Evolutionary conservation across 352 stramenopile genomes (phyloP), one percentile per base, ranked within the genome.

Genomic region (Globisporangium echinulatum): DNA sequence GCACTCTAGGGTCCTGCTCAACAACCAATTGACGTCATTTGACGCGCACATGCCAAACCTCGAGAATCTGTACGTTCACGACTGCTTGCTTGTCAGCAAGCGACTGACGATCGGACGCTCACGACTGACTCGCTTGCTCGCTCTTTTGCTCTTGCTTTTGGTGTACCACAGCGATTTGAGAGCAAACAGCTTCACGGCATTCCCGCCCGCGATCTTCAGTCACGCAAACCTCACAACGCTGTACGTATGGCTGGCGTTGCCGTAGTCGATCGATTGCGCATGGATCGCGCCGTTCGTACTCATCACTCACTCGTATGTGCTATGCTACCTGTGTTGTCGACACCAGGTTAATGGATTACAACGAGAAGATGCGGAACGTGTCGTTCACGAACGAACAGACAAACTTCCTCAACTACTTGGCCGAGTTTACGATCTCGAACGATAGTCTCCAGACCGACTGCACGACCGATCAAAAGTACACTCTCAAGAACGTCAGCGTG

Each of bases 381-480:
- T 5, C 52, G 19, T 56, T 56, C 52, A 56, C 52, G 52, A 56
- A 44, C n/a, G 40, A 37, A 25, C 36, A 56, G 39, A 36, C 52
- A 3, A 56, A 56, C 40, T 56, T 56, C 19, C 6, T 56, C 48
- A 39, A 52, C 48, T 36, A 15, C 13, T 17, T 52, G 7, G 15
- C n/a, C 3, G 15, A 37, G n/a, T 52, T 52, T 17, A 14, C 19
- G 5, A 52, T 52, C 10, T n/a, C 8, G 8, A n/a, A 3, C 7
- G 4, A 4, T 0, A 52, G 48, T 52, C 48, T 52, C 10, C n/a
- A 37, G 9, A 6, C 25, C 9, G 25, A 39, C 48, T 52, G 48
- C 48, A 7, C 8, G 10, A 14, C 1, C 3, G 6, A 5, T 14
- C 43, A 49, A 1, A 7, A 11, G 5, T 49, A 49, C 43, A 49